These are phyloP conservation scores for Phialophora macrospora DNA, from an alignment of 2,329 filamentous ascomycete genomes.

Conservation along the genomic window DNA sequence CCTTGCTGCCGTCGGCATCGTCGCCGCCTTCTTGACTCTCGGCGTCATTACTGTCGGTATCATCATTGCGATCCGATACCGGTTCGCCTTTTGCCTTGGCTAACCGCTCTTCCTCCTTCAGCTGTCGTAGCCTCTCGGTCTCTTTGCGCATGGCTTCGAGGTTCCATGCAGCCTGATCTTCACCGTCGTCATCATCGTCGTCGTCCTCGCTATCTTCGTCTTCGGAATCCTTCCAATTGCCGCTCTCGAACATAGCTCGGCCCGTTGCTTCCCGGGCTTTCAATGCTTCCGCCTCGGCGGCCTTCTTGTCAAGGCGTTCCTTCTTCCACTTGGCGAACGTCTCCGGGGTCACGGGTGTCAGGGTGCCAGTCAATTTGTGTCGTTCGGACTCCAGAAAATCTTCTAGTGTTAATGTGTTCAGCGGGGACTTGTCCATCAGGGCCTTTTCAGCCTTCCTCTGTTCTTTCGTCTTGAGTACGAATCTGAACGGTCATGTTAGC, in stretches of 20 bases:
- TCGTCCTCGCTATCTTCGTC: conserved; percentile 66
- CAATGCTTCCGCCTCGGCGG: conserved; percentile 86
- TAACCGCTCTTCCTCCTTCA: conserved; percentile 77
- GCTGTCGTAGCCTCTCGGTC: conserved; percentile 75
- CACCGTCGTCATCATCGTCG: conserved; percentile 65
- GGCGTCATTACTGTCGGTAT: conserved; percentile 23
- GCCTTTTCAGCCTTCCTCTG: conserved; percentile 95
- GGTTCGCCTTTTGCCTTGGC: conserved; percentile 44
- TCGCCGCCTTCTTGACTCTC: conserved; percentile 25
- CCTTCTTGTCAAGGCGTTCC: conserved; percentile 91
- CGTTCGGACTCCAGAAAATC: conserved; percentile 96
- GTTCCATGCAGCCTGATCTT: conserved; percentile 67
- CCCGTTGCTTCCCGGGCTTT: conserved; percentile 95
- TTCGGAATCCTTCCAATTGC: conserved; percentile 77
- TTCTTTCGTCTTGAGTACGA: conserved; percentile 96
- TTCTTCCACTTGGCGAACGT: conserved; percentile 97
- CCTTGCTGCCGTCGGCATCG: conserved; percentile 26
- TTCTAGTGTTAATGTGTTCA: conserved; percentile 92
- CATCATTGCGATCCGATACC: conserved; percentile 29
- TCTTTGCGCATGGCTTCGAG: conserved; percentile 80
- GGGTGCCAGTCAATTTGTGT: conserved; percentile 86
- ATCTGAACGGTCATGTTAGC: conserved; percentile 58
- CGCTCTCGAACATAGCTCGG: conserved; percentile 92
- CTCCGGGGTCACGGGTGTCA: conserved; percentile 93
- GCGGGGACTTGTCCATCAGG: conserved; percentile 89